Evolutionary conservation across 495 filamentous ascomycete species (phyloP).

Genomic region (Penicillium canariense): DNA sequence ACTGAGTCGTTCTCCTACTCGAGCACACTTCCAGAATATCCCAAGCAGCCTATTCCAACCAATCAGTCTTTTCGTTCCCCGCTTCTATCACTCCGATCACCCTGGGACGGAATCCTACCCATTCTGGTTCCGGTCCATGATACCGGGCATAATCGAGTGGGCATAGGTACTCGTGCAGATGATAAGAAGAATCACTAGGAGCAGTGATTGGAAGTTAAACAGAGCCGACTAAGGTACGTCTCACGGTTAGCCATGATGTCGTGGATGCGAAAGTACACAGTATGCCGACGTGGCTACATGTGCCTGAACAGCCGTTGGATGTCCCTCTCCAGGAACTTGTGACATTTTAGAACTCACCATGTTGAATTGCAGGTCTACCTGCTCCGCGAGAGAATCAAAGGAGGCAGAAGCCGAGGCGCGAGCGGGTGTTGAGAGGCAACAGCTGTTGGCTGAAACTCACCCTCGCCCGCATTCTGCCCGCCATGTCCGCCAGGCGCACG

Average conservation of each 20-base stretch:
- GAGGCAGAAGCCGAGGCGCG: background rate
- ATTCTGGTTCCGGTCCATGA: constrained; percentile 91
- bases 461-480: constrained; percentile 26
- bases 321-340: background rate
- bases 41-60: constrained; percentile 65
- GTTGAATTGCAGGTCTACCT: constrained; percentile 6
- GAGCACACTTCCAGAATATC: constrained; percentile 95
- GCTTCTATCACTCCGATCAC: background rate
- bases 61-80: constrained; percentile 5
- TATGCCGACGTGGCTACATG: constrained; percentile 6
- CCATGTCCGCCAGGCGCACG: constrained; percentile 26
- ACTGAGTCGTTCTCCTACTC: constrained; percentile 89
- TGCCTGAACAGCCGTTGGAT: background rate
- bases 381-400: background rate
- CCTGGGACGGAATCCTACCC: constrained; percentile 53
- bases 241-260: constrained; percentile 14
- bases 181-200: constrained; percentile 88
- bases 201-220: constrained; percentile 95
- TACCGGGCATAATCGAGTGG: constrained; percentile 83
- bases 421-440: background rate
- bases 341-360: constrained; percentile 11
- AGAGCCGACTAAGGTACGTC: constrained; percentile 69
- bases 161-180: constrained; percentile 95
- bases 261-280: constrained; percentile 11
- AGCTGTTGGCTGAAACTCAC: background rate